These are phyloP conservation scores for Colletotrichum tanaceti DNA, from an alignment of 2,329 filamentous ascomycete species.

Conservation along the genomic window DNA sequence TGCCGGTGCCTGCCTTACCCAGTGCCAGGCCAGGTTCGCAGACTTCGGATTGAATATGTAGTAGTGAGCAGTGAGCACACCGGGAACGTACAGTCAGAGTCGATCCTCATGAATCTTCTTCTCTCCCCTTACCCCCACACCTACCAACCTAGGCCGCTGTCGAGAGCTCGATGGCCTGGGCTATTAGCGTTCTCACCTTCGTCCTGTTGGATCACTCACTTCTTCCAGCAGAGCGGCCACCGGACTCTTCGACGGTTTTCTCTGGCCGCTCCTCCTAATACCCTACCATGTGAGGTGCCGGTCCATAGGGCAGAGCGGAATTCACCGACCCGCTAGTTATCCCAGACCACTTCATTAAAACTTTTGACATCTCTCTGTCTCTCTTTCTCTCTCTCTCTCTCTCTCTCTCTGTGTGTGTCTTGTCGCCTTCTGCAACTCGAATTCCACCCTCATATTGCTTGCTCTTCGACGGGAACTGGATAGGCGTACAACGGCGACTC, in stretches of 20 bases:
- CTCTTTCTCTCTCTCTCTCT: slow-evolving; percentile 2
- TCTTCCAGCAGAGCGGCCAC: slow-evolving; percentile 22
- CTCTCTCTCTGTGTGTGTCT: neutral
- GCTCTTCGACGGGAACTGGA: neutral
- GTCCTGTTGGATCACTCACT: slow-evolving; percentile 22
- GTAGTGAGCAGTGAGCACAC: too few relatives aligned
- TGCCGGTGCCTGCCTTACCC: slow-evolving; percentile 31
- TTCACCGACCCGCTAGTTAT: slow-evolving; percentile 16
- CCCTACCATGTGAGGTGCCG: slow-evolving; percentile 33
- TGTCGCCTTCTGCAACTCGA: slow-evolving; percentile 7
- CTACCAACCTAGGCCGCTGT: slow-evolving; percentile 1
- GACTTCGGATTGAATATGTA: neutral
- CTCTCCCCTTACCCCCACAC: neutral
- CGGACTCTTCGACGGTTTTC: slow-evolving; percentile 18
- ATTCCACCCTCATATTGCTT: neutral
- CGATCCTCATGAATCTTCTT: slow-evolving; percentile 8
- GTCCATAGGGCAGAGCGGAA: slow-evolving; percentile 25
- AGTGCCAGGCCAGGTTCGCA: slow-evolving; percentile 17
- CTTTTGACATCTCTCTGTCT: slow-evolving; percentile 7
- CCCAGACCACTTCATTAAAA: slow-evolving; percentile 23
- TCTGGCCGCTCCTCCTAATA: neutral
- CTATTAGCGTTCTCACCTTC: slow-evolving; percentile 10
- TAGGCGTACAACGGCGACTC: neutral
- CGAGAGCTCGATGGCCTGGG: slow-evolving; percentile 1
- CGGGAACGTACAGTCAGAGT: neutral